phyloP scores from a whole-genome alignment of 1,284 basidiomycete genomes.

The Pseudozyma thailandica region DNA sequence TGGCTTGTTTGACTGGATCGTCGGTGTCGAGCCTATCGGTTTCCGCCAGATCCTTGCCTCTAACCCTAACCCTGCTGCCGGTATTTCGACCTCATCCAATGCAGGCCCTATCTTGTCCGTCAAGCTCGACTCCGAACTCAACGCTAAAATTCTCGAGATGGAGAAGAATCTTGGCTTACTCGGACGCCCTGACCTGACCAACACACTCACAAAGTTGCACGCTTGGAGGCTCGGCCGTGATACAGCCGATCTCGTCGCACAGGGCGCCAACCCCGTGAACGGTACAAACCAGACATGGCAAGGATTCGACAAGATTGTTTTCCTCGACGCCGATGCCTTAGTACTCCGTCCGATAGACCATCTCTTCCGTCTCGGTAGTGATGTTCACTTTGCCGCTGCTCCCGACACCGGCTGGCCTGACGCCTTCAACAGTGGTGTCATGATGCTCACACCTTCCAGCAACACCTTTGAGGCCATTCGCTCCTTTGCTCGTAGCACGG shows the following conservation, averaged over 20 bases:
- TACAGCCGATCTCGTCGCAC: slow-evolving; percentile 21
- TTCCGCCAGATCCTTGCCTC: slow-evolving; percentile 48
- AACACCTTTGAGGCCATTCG: slow-evolving; percentile 82
- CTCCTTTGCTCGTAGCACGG: slow-evolving; percentile 77
- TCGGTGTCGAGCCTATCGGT: slow-evolving; percentile 78
- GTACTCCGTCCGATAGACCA: slow-evolving; percentile 73
- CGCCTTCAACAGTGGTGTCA: slow-evolving; percentile 95
- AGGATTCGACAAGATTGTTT: slow-evolving; percentile 87
- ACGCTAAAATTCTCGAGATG: slow-evolving; percentile 67
- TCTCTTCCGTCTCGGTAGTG: slow-evolving; percentile 47
- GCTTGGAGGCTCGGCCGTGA: slow-evolving; percentile 79
- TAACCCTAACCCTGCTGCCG: too few relatives aligned
- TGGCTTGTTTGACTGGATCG: slow-evolving; percentile 82
- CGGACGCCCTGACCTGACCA: slow-evolving; percentile 91
- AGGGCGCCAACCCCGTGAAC: slow-evolving; percentile 7
- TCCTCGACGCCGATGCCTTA: slow-evolving; percentile 94
- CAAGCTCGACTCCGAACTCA: slow-evolving; percentile 30
- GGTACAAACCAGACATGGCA: slow-evolving; percentile 64
- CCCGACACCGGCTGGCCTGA: slow-evolving; percentile 99
- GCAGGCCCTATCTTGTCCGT: not conserved
- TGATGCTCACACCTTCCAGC: slow-evolving; percentile 84
- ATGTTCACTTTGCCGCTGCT: slow-evolving; percentile 76
- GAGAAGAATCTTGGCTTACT: slow-evolving; percentile 78
- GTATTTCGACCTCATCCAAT: slow-evolving; percentile 6
- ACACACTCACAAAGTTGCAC: slow-evolving; percentile 89